These are phyloP conservation scores for Stellera chamaejasme DNA, from an alignment of 345 rosid genomes.

Conservation along the genomic window DNA sequence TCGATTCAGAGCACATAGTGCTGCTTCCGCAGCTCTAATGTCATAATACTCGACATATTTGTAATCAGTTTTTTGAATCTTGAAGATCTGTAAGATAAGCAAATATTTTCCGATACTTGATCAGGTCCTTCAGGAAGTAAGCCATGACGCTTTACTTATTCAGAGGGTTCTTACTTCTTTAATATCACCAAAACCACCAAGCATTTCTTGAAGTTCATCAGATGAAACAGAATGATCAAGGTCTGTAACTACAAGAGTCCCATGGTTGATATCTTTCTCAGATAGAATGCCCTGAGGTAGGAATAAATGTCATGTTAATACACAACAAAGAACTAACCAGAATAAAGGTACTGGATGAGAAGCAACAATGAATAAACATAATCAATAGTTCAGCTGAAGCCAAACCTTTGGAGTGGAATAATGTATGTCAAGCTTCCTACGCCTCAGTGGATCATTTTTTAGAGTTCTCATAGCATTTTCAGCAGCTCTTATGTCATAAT, in stretches of 20 bases:
- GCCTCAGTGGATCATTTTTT: slow-evolving; percentile 48
- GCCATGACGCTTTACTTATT: background rate
- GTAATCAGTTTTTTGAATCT: slow-evolving; percentile 36
- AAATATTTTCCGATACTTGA: background rate
- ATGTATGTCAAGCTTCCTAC: slow-evolving; percentile 66
- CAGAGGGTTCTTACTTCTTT: slow-evolving; percentile 35
- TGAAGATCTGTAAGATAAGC: slow-evolving; percentile 39
- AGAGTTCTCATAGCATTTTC: slow-evolving; percentile 60
- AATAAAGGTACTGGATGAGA: background rate
- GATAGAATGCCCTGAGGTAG: slow-evolving; percentile 38
- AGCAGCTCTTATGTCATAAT: slow-evolving; percentile 83
- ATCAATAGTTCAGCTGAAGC: background rate
- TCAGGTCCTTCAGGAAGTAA: slow-evolving; percentile 5
- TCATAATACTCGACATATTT: slow-evolving; percentile 72
- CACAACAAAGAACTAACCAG: background rate
- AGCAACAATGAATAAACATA: background rate
- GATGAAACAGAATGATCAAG: slow-evolving; percentile 50
- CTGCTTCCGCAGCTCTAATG: slow-evolving; percentile 67
- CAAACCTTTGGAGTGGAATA: slow-evolving; percentile 68
- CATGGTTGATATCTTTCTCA: slow-evolving; percentile 42
- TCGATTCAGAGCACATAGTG: slow-evolving; percentile 48
- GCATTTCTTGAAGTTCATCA: slow-evolving; percentile 38
- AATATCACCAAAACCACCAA: slow-evolving; percentile 51
- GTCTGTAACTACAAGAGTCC: slow-evolving; percentile 40
- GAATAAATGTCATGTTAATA: background rate